A percentile compares a stretch with the other conserved stretches of the same genome.
Conservation (phyloP, 352 stramenopile species). For the Pythium brassicae region DNA sequence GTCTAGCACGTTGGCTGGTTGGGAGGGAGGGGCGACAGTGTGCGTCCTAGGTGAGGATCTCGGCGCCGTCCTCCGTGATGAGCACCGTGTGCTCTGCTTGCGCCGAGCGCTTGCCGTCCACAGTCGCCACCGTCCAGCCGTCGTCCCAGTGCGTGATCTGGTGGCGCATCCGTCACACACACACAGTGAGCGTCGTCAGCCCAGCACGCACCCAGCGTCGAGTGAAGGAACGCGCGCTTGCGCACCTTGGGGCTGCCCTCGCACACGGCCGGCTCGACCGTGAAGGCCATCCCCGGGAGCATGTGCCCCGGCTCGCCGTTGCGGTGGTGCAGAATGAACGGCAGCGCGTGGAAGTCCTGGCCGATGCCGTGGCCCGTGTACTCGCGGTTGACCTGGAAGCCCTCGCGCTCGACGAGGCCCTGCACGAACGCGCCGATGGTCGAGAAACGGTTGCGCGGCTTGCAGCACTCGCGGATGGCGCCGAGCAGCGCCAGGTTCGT, state of each 20-base stretch:
- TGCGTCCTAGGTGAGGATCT: conserved; percentile 88
- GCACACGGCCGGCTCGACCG: conserved; percentile 97
- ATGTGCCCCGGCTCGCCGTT: conserved; percentile 83
- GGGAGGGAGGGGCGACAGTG: background rate
- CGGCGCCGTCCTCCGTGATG: conserved; percentile 92
- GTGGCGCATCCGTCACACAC: too few species aligned
- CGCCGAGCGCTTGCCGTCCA: conserved; percentile 90
- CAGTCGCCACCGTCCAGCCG: conserved; percentile 95
- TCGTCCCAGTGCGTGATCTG: conserved; percentile 93
- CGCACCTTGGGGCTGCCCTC: conserved; percentile 84
- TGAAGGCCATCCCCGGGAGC: conserved; percentile 96
- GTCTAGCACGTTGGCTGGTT: too few species aligned
- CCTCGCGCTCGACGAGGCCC: conserved; percentile 72
- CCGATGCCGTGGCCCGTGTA: conserved; percentile 97
- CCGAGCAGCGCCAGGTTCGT: conserved; percentile 81
- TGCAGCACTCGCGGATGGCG: conserved; percentile 87
- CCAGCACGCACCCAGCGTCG: background rate
- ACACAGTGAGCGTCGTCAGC: background rate
- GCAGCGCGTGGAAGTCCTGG: conserved; percentile 93
- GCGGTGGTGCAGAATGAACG: conserved; percentile 91
- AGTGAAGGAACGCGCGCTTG: background rate
- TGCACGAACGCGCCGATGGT: conserved; percentile 93
- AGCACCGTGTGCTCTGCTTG: conserved; percentile 99
- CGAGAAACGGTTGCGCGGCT: conserved; percentile 92
- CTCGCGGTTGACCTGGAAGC: conserved; percentile 84